phyloP scores from a whole-genome alignment of 345 rosid species.

The Cardamine chenopodiifolia region DNA sequence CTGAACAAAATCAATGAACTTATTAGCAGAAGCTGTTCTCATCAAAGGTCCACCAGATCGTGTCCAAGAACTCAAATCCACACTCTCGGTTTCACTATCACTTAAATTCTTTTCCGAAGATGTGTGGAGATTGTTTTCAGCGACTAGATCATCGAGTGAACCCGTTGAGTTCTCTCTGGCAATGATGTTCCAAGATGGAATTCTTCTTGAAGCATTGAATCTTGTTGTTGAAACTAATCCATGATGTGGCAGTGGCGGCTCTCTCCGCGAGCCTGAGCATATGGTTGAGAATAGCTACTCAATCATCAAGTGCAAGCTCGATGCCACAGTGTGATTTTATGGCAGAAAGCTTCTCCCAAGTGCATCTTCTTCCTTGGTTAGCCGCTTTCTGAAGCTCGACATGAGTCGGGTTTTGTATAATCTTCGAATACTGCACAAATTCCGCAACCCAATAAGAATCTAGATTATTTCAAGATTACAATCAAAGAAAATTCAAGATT shows the following conservation, averaged over 20 bases:
- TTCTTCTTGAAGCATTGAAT: conserved; percentile 84
- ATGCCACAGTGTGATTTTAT: conserved; percentile 95
- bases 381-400: conserved; percentile 81
- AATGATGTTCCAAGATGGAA: conserved; percentile 96
- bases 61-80: conserved; percentile 85
- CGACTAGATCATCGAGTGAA: conserved; percentile 75
- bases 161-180: conserved; percentile 96
- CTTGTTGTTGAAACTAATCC: conserved; percentile 54
- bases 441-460: conserved; percentile 25
- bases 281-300: conserved; percentile 92
- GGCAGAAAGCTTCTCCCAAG: conserved; percentile 99
- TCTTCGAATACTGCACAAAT: conserved; percentile 66
- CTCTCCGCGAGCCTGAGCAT: conserved; percentile 93
- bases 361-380: conserved; percentile 96
- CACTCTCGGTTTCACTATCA: conserved; percentile 80
- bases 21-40: conserved; percentile 91
- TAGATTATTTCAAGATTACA: neutral
- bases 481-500: conserved; percentile 7
- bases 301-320: conserved; percentile 97
- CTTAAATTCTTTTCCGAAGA: conserved; percentile 56
- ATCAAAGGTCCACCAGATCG: conserved; percentile 95
- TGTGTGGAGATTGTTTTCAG: conserved; percentile 44
- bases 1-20: conserved; percentile 77
- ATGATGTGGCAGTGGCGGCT: conserved; percentile 88
- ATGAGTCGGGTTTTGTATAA: conserved; percentile 80